Conservation (phyloP, 345 rosid species). For the Populus ilicifolia region DNA sequence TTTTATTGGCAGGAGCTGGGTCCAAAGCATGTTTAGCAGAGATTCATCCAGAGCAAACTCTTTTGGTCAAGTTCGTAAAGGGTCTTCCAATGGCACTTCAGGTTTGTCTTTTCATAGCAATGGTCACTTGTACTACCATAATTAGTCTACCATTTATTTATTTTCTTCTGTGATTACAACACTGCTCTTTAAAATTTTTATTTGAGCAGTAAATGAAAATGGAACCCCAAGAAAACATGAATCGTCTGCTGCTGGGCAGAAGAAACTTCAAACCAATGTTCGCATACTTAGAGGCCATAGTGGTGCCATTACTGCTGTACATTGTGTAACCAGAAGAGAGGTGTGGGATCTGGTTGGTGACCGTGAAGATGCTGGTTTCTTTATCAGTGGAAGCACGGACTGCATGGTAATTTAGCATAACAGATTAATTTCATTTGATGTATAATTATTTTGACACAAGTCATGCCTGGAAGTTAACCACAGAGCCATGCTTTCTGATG, state of each 20-base stretch:
- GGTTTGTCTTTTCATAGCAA: slow-evolving; percentile 36
- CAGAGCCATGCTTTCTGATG: not conserved
- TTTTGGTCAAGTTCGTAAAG: slow-evolving; percentile 68
- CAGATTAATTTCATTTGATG: slow-evolving; percentile 5
- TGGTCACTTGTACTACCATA: not conserved
- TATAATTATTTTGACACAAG: not conserved
- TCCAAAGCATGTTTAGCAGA: slow-evolving; percentile 98
- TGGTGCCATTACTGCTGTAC: slow-evolving; percentile 94
- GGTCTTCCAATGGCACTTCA: slow-evolving; percentile 75
- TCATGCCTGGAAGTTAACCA: slow-evolving; percentile 3
- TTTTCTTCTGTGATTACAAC: not conserved
- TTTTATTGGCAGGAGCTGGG: slow-evolving; percentile 97
- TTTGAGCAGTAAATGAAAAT: slow-evolving; percentile 36
- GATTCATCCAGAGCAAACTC: slow-evolving; percentile 75
- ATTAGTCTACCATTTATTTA: slow-evolving; percentile 1
- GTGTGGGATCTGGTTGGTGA: slow-evolving; percentile 98
- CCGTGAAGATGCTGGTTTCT: slow-evolving; percentile 99
- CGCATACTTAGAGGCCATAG: slow-evolving; percentile 85
- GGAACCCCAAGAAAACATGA: slow-evolving; percentile 58
- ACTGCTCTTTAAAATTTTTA: not conserved
- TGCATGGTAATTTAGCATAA: slow-evolving; percentile 51
- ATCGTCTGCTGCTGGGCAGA: slow-evolving; percentile 66
- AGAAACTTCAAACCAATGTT: slow-evolving; percentile 87
- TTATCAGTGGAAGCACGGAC: slow-evolving; percentile 97
- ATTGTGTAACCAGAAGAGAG: slow-evolving; percentile 94